Conservation (phyloP, 1,284 basidiomycete genomes). For the Sparassis latifolia region DNA sequence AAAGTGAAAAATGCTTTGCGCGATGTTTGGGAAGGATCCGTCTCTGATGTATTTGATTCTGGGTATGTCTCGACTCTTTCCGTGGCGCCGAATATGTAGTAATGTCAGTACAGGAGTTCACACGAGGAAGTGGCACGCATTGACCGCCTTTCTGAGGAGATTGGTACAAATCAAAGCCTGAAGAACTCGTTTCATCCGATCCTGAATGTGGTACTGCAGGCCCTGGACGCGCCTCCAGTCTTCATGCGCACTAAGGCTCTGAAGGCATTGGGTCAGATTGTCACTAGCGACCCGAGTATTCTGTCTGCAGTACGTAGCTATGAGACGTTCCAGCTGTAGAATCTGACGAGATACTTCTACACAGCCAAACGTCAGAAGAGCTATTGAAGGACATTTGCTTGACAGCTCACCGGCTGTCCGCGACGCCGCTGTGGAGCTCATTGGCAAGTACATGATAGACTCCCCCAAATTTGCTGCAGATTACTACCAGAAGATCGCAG, state of each 20-base stretch:
- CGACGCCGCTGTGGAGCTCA: conserved; percentile 91
- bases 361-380: conserved; percentile 67
- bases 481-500: conserved; percentile 83
- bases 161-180: conserved; percentile 70
- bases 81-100: neutral
- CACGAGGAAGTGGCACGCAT: conserved; percentile 61
- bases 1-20: conserved; percentile 55
- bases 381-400: conserved; percentile 84
- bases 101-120: conserved; percentile 33
- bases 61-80: conserved; percentile 40
- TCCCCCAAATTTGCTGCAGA: conserved; percentile 78
- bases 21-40: conserved; percentile 61
- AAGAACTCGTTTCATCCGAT: conserved; percentile 77
- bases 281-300: conserved; percentile 82
- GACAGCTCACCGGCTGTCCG: conserved; percentile 92
- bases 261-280: conserved; percentile 77
- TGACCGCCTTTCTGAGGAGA: conserved; percentile 65
- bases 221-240: conserved; percentile 77
- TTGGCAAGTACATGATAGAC: conserved; percentile 92
- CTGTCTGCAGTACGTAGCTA: conserved; percentile 55
- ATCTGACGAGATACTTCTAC: neutral
- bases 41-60: conserved; percentile 67
- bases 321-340: neutral
- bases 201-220: conserved; percentile 66
- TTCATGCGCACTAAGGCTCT: conserved; percentile 89